Evolutionary conservation across 768 basidiomycete species (phyloP), one percentile per base, ranked within the genome.

Genomic region (Hemileccinum impolitum): DNA sequence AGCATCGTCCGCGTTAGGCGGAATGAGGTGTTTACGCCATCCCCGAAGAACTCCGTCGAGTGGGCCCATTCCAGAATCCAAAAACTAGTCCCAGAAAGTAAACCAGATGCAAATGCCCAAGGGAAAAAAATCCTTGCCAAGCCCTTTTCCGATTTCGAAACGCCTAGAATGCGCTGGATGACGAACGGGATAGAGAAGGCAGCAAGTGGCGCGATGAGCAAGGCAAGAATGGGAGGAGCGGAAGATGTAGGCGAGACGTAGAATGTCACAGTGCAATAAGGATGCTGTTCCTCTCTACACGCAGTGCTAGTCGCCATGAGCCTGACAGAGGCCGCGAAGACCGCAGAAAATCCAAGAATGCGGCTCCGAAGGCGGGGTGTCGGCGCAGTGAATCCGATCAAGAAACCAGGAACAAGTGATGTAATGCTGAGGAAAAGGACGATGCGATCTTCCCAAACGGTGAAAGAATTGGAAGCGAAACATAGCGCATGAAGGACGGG

Each of bases 391-490:
- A 91, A 69, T 0, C 88, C 86, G 41, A 73, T 74, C 28, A 87
- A 60, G 52, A 87, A 69, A 50, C 70, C 72, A 0, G 84, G 82
- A 11, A 81, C 67, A 32, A 92, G 70, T 28, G 81, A 87, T 32
- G 79, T 79, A 38, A 84, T 63, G 51, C 85, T 71, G 46, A 98
- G 76, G 76, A 84, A 94, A 8, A 83, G 79, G 11, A 87, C 75
- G 47, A 90, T 73, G 28, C 79, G 79, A 64, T 97, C 94, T 77
- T 99, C 96, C 93, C 94, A 97, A 66, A 98, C 80, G n/a, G 90
- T 91, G 73, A 91, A 95, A 0, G 94, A 96, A 72, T 98, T 98
- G 21, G 94, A 95, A 14, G 86, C 79, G 68, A 95, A 95, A 7
- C 85, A 73, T 4, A 87, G 46, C 1, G 84, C 68, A 59, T 98